Evolutionary conservation across 495 filamentous ascomycete genomes (phyloP).

Genomic region (Venustampulla echinocandica): DNA sequence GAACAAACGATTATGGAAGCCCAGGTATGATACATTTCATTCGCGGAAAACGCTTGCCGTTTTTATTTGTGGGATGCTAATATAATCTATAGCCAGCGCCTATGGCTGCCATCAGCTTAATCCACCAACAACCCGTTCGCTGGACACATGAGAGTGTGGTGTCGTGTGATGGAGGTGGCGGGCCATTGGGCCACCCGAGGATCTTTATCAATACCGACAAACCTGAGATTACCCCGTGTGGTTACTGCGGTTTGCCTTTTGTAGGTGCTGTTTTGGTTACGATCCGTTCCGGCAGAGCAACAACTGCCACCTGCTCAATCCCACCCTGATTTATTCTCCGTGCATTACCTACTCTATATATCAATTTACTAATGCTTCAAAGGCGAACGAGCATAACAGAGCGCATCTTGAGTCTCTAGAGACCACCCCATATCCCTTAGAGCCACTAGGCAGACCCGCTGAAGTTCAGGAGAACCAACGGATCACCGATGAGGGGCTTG

Average conservation of each 20-base stretch:
- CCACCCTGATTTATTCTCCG: neutral
- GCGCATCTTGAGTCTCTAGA: slow-evolving; percentile 73
- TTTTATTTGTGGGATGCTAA: no score
- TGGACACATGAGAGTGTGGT: slow-evolving; percentile 79
- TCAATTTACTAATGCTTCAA: slow-evolving; percentile 1
- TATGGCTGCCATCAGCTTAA: slow-evolving; percentile 83
- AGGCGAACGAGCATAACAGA: slow-evolving; percentile 85
- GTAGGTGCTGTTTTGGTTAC: slow-evolving; percentile 50
- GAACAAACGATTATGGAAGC: slow-evolving; percentile 89
- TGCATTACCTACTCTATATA: neutral
- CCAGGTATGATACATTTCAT: slow-evolving; percentile 72
- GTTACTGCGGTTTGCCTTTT: slow-evolving; percentile 91
- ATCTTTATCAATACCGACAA: slow-evolving; percentile 98
- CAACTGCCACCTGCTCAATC: no score
- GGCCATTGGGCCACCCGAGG: slow-evolving; percentile 79
- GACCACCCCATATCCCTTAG: slow-evolving; percentile 66
- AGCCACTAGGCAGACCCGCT: slow-evolving; percentile 37
- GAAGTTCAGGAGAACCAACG: slow-evolving; percentile 48
- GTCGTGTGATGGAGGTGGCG: slow-evolving; percentile 88
- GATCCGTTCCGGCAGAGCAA: no score
- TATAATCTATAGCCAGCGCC: slow-evolving; percentile 60
- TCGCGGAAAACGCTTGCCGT: no score
- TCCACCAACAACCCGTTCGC: slow-evolving; percentile 88
- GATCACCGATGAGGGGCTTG: slow-evolving; percentile 42
- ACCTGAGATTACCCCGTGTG: slow-evolving; percentile 81